A percentile compares a stretch with the other conserved stretches of the same genome.
These are phyloP conservation scores for Helianthus annuus DNA, from an alignment of 129 eudicot genomes.

Conservation along the genomic window DNA sequence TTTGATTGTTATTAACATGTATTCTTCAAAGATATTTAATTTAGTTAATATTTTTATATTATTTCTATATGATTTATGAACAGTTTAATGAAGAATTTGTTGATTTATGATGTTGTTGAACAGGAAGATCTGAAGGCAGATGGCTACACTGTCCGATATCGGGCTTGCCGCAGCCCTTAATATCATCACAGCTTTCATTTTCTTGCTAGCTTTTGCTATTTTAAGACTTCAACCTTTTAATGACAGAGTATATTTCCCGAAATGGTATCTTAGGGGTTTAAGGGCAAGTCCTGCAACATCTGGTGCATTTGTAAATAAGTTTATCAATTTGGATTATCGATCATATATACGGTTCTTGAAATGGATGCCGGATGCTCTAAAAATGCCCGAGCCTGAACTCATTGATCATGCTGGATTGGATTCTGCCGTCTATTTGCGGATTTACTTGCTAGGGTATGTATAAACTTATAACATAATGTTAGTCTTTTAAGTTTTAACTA, in stretches of 20 bases:
- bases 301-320: constrained; percentile 59
- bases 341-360: constrained; percentile 60
- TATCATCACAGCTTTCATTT: constrained; percentile 58
- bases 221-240: constrained; percentile 77
- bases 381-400: constrained; percentile 85
- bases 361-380: constrained; percentile 87
- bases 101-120: not conserved
- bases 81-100: not conserved
- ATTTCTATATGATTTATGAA: too few relatives aligned
- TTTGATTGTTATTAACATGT: too few relatives aligned
- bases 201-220: constrained; percentile 72
- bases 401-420: constrained; percentile 88
- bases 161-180: constrained; percentile 78
- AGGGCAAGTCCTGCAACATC: constrained; percentile 61
- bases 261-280: constrained; percentile 41
- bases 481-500: too few relatives aligned
- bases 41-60: too few relatives aligned
- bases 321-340: constrained; percentile 71
- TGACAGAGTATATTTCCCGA: constrained; percentile 18
- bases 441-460: constrained; percentile 81
- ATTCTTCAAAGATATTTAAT: too few relatives aligned
- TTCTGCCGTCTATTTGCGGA: constrained; percentile 79
- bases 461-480: too few relatives aligned
- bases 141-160: constrained; percentile 77
- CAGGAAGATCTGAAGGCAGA: constrained; percentile 34